Evolutionary conservation across 768 basidiomycete species (phyloP).

Genomic region (Lepiota brunneoincarnata): DNA sequence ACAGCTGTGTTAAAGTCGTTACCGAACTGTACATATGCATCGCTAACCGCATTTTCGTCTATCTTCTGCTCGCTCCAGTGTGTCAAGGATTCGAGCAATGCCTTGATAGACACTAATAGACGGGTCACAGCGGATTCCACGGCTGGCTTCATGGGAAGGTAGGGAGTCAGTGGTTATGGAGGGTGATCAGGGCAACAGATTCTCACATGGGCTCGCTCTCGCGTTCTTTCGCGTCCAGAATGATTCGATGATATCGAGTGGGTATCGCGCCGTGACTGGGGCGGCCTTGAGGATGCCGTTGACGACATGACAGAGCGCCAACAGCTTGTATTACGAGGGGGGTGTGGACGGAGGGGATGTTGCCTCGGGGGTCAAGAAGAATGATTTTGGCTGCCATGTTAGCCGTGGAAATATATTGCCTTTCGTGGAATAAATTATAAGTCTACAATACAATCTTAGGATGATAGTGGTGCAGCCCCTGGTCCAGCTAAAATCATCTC

Average conservation of each 20-base stretch:
- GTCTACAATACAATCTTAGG: conserved; percentile 3
- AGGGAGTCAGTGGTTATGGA: conserved; percentile 7
- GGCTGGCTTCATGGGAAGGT: conserved; percentile 46
- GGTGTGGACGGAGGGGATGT: conserved; percentile 6
- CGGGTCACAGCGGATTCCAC: conserved; percentile 92
- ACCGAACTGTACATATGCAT: conserved; percentile 94
- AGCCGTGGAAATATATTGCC: too few relatives aligned
- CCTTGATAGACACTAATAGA: conserved; percentile 91
- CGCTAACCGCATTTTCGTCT: conserved; percentile 83
- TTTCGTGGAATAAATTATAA: too few relatives aligned
- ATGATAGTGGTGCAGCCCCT: conserved; percentile 10
- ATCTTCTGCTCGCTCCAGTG: conserved; percentile 76
- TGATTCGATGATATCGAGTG: conserved; percentile 48
- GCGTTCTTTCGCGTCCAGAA: conserved; percentile 37
- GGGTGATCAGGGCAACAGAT: not conserved
- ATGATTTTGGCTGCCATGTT: too few relatives aligned
- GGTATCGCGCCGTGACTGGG: conserved; percentile 48
- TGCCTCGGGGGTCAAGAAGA: too few relatives aligned
- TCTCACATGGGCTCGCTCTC: conserved; percentile 36
- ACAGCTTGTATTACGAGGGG: conserved; percentile 20
- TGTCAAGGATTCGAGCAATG: conserved; percentile 87
- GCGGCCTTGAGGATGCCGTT: conserved; percentile 30
- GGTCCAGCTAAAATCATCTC: conserved; percentile 49
- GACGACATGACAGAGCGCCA: conserved; percentile 12
- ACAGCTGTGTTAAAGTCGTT: conserved; percentile 97